Base-by-base conservation (phyloP, 2,329 filamentous ascomycete species). In the Colletotrichum sp. region DNA sequence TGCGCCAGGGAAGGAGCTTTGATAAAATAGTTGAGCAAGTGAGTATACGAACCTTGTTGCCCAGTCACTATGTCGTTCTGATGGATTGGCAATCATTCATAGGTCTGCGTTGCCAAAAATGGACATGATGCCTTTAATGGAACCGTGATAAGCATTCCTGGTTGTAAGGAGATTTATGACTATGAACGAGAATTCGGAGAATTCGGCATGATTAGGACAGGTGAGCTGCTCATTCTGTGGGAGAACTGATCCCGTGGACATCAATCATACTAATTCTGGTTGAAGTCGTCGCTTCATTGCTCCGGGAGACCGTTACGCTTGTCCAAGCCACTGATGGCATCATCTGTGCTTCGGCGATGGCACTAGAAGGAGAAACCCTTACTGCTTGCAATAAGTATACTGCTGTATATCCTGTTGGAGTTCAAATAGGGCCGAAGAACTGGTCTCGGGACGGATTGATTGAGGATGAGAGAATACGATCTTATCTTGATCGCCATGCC, bases 131-230 rank as follows among this genome's bases (percentile, higher is more conserved):
- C 15, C 2, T 70, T 70, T 4, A 70, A 52, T 48, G 57, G 67
- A 16, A 70, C 13, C 6, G 36, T 48, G 18, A 70, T 70, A 28
- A 28, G 18, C 1, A 70, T 70, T 18, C 67, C 67, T 32, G 57
- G 67, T 5, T 22, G 32, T 8, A 70, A 48, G 57, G 57, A 70
- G 28, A 70, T 70, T 3, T 70, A 70, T 18, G 36, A 70, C 28
- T 70, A 70, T 18, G 36, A 70, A 34, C 57, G 67, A 18, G 57
- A 70, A 24, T 70, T 70, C 12, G 57, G 67, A 8, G 57, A 70
- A 1, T 32, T 70, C 6, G 59, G 59, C 26, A 39, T 32, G 34
- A 26, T 67, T 16, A 26, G 36, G 6, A 48, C 64, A 48, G 34
- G 64, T 55, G 1, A 67, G 36, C 15, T 10, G 30, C 3, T 36